These are phyloP conservation scores for Sarocladiaceae sp. DNA, from an alignment of 2,329 filamentous ascomycete genomes.

Conservation along the genomic window DNA sequence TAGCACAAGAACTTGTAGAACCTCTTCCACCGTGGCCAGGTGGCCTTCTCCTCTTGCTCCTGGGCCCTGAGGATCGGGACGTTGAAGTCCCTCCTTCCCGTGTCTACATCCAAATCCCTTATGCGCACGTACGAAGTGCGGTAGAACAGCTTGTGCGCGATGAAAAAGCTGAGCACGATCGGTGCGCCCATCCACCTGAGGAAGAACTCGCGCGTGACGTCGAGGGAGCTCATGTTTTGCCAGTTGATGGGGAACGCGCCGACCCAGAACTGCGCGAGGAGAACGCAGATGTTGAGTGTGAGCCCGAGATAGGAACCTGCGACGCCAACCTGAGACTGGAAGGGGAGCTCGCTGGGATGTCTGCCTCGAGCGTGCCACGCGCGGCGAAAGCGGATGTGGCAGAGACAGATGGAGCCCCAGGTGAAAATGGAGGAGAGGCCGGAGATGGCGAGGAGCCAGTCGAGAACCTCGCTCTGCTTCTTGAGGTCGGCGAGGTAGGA, in stretches of 20 bases:
- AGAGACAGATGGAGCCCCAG: constrained; percentile 80
- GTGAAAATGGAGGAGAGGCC: constrained; percentile 71
- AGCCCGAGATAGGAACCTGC: constrained; percentile 77
- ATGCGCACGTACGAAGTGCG: constrained; percentile 60
- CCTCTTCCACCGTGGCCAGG: constrained; percentile 73
- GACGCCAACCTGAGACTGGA: constrained; percentile 71
- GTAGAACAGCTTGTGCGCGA: constrained; percentile 70
- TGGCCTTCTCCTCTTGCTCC: constrained; percentile 65
- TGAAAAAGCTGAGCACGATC: constrained; percentile 60
- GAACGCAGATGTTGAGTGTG: constrained; percentile 65
- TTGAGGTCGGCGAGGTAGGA: constrained; percentile 66
- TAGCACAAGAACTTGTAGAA: constrained; percentile 68
- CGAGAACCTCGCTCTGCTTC: constrained; percentile 57
- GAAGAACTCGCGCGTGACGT: constrained; percentile 64
- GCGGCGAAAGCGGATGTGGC: constrained; percentile 83
- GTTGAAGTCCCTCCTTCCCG: constrained; percentile 80
- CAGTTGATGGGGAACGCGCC: constrained; percentile 69
- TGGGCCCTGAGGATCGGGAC: constrained; percentile 71
- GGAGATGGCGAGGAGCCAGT: constrained; percentile 73
- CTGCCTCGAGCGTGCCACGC: constrained; percentile 69
- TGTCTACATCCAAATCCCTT: constrained; percentile 78
- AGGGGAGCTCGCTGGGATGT: constrained; percentile 71
- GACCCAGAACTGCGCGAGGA: constrained; percentile 83
- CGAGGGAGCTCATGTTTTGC: constrained; percentile 30
- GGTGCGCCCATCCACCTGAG: constrained; percentile 64